phyloP scores from a whole-genome alignment of 352 stramenopile species.

The Phytophthora fragariaefolia region DNA sequence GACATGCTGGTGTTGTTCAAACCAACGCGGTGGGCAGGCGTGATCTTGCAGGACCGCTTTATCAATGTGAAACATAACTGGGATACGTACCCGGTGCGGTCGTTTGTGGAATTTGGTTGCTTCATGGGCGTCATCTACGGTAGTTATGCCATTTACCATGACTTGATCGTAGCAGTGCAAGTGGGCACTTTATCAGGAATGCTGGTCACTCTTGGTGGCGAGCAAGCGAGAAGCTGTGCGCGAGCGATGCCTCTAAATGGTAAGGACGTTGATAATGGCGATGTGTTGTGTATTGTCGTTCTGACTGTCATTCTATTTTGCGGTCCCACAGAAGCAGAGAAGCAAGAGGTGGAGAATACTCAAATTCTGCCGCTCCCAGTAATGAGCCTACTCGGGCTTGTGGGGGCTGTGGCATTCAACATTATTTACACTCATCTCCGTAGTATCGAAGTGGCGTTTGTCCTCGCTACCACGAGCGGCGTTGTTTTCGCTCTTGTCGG shows the following conservation, averaged over 20 bases:
- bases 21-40: slow-evolving; percentile 69
- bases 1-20: slow-evolving; percentile 70
- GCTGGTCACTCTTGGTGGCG: slow-evolving; percentile 78
- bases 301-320: slow-evolving; percentile 5
- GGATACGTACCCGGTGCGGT: slow-evolving; percentile 76
- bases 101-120: slow-evolving; percentile 85
- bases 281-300: neutral
- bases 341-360: slow-evolving; percentile 57
- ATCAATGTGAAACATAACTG: slow-evolving; percentile 79
- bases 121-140: slow-evolving; percentile 91
- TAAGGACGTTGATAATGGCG: slow-evolving; percentile 21
- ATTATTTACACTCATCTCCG: slow-evolving; percentile 88
- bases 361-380: slow-evolving; percentile 82
- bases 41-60: slow-evolving; percentile 87
- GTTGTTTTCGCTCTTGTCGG: slow-evolving; percentile 79
- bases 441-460: slow-evolving; percentile 85
- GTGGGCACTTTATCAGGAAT: slow-evolving; percentile 84
- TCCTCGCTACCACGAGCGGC: slow-evolving; percentile 77
- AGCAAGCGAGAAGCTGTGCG: slow-evolving; percentile 71
- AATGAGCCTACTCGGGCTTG: slow-evolving; percentile 78
- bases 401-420: slow-evolving; percentile 86
- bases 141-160: slow-evolving; percentile 84
- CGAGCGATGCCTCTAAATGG: slow-evolving; percentile 49
- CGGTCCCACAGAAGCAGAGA: slow-evolving; percentile 40
- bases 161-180: slow-evolving; percentile 84